Evolutionary conservation across 2,329 filamentous ascomycete species (phyloP).

Genomic region (Aschersonia sp.): DNA sequence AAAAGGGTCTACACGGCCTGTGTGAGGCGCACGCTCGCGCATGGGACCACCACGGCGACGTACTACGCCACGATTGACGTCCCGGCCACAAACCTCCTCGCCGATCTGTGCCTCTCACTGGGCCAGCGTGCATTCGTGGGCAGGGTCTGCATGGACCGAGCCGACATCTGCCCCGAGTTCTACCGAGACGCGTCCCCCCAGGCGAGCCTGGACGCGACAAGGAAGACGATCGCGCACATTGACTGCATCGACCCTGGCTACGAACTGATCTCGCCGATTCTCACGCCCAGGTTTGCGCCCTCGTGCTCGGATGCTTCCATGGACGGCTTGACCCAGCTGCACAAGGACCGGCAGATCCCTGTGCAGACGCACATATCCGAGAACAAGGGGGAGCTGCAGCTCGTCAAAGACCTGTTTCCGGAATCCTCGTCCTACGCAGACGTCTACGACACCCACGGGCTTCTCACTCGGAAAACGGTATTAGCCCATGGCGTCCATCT

Average conservation of each 20-base stretch:
- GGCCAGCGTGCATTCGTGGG: constrained; percentile 89
- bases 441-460: constrained; percentile 61
- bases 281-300: constrained; percentile 61
- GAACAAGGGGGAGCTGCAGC: constrained; percentile 56
- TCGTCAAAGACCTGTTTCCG: constrained; percentile 61
- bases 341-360: constrained; percentile 45
- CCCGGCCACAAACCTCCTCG: constrained; percentile 76
- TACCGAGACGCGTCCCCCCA: constrained; percentile 62
- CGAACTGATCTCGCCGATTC: constrained; percentile 57
- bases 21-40: constrained; percentile 64
- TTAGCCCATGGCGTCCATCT: constrained; percentile 79
- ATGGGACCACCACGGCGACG: constrained; percentile 87
- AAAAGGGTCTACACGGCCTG: constrained; percentile 61
- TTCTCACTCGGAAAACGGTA: constrained; percentile 61
- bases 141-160: constrained; percentile 84
- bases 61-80: constrained; percentile 91
- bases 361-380: constrained; percentile 87
- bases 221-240: constrained; percentile 51
- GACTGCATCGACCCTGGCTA: constrained; percentile 47
- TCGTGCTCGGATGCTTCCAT: constrained; percentile 48
- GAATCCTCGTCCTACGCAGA: constrained; percentile 48
- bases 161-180: constrained; percentile 50
- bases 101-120: constrained; percentile 60
- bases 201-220: constrained; percentile 39
- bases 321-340: constrained; percentile 46